Conservation (phyloP, 768 basidiomycete species). For the Epithele typhae region DNA sequence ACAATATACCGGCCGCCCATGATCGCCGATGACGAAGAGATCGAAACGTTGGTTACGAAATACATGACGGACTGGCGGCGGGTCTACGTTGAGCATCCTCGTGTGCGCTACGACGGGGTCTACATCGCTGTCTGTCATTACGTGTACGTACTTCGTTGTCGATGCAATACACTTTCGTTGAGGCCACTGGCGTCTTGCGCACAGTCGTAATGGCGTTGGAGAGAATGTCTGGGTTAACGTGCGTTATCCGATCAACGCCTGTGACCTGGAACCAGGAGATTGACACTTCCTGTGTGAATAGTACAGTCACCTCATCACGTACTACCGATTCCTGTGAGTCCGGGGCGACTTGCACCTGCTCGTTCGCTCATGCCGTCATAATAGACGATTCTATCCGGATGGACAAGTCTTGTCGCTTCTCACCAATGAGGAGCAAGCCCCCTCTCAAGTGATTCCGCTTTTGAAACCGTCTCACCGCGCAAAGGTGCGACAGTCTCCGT, state of each 20-base stretch:
- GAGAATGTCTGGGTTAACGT: slow-evolving; percentile 90
- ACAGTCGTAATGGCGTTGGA: slow-evolving; percentile 67
- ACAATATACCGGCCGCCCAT: slow-evolving; percentile 74
- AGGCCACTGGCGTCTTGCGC: not conserved
- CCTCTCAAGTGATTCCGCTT: slow-evolving; percentile 68
- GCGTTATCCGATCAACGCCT: slow-evolving; percentile 24
- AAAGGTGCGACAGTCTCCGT: slow-evolving; percentile 45
- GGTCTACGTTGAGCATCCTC: slow-evolving; percentile 78
- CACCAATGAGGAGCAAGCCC: slow-evolving; percentile 71
- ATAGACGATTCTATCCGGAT: slow-evolving; percentile 81
- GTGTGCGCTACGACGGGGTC: slow-evolving; percentile 81
- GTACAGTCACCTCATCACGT: slow-evolving; percentile 85
- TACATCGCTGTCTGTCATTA: slow-evolving; percentile 94
- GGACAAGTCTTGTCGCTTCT: slow-evolving; percentile 85
- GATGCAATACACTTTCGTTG: slow-evolving; percentile 2
- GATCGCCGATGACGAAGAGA: slow-evolving; percentile 46
- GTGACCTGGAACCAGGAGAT: not conserved
- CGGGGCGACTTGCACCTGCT: not conserved
- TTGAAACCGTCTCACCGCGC: slow-evolving; percentile 74
- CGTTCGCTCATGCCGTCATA: not conserved
- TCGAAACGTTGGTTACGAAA: slow-evolving; percentile 45
- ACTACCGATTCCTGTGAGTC: slow-evolving; percentile 84
- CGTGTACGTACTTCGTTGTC: slow-evolving; percentile 46
- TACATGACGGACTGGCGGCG: slow-evolving; percentile 67
- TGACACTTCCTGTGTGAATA: slow-evolving; percentile 25